These are phyloP conservation scores for Hippophae gyantsensis DNA, from an alignment of 306 rosid genomes.

Conservation along the genomic window DNA sequence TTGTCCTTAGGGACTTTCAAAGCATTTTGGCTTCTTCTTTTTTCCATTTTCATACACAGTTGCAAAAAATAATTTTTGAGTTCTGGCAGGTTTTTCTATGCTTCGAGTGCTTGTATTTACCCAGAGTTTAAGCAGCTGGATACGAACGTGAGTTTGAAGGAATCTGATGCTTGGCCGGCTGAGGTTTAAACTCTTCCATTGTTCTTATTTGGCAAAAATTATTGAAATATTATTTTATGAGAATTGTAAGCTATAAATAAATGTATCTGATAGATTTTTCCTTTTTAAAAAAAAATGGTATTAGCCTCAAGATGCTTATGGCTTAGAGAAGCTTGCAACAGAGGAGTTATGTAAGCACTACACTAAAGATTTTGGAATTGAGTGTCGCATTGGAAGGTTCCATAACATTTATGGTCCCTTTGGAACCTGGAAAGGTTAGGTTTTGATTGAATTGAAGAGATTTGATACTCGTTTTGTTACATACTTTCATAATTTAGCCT, in stretches of 20 bases:
- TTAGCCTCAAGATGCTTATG: constrained; percentile 98
- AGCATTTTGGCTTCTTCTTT: too few species aligned
- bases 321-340: constrained; percentile 87
- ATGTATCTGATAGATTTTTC: too few species aligned
- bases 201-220: too few species aligned
- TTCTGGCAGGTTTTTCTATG: constrained; percentile 64
- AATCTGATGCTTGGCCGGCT: constrained; percentile 98
- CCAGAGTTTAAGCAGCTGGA: constrained; percentile 93
- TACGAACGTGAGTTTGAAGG: constrained; percentile 91
- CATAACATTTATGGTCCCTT: constrained; percentile 90
- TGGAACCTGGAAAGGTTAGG: constrained; percentile 89
- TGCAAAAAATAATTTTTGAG: too few species aligned
- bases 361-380: constrained; percentile 78
- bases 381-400: constrained; percentile 88
- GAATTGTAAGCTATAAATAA: too few species aligned
- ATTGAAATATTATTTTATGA: too few species aligned
- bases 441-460: neutral
- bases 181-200: constrained; percentile 35
- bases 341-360: constrained; percentile 93
- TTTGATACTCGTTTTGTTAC: neutral
- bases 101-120: constrained; percentile 95
- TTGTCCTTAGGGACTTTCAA: too few species aligned
- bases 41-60: too few species aligned
- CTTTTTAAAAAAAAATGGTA: too few species aligned
- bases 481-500: neutral